These are phyloP conservation scores for Helotiales sp. DNA, from an alignment of 2,329 filamentous ascomycete genomes.

Conservation along the genomic window DNA sequence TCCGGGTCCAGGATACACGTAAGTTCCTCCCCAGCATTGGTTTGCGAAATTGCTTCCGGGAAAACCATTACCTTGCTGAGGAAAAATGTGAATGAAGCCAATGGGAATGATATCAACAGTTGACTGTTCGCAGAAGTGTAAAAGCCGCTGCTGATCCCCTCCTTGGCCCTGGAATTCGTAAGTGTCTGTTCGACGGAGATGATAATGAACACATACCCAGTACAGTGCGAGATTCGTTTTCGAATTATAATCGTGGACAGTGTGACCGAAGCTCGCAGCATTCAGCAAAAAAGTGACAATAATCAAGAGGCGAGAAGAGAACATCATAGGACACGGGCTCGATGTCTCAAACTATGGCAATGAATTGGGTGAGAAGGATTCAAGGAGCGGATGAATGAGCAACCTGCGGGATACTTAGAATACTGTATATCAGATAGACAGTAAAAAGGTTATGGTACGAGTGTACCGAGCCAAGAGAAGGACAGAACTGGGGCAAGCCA, in stretches of 20 bases:
- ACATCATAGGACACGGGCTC: conserved; percentile 2
- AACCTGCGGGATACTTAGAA: no score
- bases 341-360: no score
- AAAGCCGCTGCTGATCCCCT: conserved; percentile 43
- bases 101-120: conserved; percentile 49
- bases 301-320: conserved; percentile 11
- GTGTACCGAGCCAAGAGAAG: neutral
- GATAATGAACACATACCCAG: conserved; percentile 39
- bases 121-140: conserved; percentile 45
- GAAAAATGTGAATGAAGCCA: conserved; percentile 48
- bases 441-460: neutral
- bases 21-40: conserved; percentile 44
- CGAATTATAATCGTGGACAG: conserved; percentile 38
- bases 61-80: conserved; percentile 47
- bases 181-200: neutral
- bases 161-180: conserved; percentile 46
- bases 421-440: no score
- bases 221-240: conserved; percentile 48
- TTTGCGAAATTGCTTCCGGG: conserved; percentile 49
- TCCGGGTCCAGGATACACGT: conserved; percentile 37
- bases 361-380: no score
- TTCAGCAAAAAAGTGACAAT: conserved; percentile 15
- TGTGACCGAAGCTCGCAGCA: neutral
- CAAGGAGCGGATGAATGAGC: neutral
- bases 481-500: neutral